phyloP scores from a whole-genome alignment of 2,329 filamentous ascomycete species.

The Ophiobolus disseminans region DNA sequence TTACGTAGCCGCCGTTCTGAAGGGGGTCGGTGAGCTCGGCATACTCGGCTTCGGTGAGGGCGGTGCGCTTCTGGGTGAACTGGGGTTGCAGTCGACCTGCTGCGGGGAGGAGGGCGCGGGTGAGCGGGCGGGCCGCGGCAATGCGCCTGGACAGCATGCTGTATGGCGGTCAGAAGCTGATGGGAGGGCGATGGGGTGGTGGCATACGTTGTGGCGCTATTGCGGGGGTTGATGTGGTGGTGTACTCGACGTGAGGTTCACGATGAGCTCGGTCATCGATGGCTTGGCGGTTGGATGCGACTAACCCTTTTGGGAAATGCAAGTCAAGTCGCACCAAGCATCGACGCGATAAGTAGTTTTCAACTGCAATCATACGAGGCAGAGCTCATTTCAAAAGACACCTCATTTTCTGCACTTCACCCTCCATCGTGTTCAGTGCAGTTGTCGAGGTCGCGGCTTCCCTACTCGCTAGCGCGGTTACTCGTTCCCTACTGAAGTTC shows the following conservation, averaged over 20 bases:
- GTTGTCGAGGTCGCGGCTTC: background rate
- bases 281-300: constrained; percentile 18
- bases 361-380: background rate
- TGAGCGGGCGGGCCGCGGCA: constrained; percentile 51
- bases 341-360: constrained; percentile 12
- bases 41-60: constrained; percentile 41
- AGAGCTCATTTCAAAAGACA: background rate
- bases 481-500: background rate
- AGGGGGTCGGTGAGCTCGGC: constrained; percentile 62
- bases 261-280: constrained; percentile 34
- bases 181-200: constrained; percentile 14
- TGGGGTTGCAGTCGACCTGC: constrained; percentile 36
- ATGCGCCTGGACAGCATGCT: constrained; percentile 55
- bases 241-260: constrained; percentile 34
- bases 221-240: constrained; percentile 25
- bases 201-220: constrained; percentile 38
- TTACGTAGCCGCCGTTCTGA: constrained; percentile 86
- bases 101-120: constrained; percentile 43
- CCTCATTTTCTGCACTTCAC: background rate
- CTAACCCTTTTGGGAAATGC: constrained; percentile 10
- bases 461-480: constrained; percentile 2
- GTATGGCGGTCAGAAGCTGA: constrained; percentile 50
- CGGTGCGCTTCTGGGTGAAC: constrained; percentile 48
- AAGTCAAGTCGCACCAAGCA: constrained; percentile 9
- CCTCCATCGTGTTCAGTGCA: background rate